Evolutionary conservation across 495 filamentous ascomycete genomes (phyloP).

Genomic region (Hypoxylon trugodes): DNA sequence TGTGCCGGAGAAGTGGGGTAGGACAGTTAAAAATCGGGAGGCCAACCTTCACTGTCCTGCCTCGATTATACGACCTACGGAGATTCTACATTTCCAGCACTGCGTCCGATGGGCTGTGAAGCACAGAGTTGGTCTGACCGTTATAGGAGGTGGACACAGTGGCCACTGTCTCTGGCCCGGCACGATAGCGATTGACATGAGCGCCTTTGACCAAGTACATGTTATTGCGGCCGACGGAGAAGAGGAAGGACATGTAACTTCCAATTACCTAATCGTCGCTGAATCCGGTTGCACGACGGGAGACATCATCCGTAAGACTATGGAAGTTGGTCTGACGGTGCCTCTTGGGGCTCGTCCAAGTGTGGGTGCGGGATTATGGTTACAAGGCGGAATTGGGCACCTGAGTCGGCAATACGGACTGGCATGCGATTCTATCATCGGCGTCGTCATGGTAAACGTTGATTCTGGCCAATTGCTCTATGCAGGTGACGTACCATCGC

Average conservation of each 20-base stretch:
- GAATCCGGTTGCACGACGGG: conserved; percentile 64
- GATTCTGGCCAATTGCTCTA: conserved; percentile 58
- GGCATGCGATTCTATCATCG: conserved; percentile 67
- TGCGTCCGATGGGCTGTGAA: conserved; percentile 68
- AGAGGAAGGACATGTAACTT: background rate
- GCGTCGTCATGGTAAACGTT: conserved; percentile 66
- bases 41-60: conserved; percentile 58
- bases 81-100: conserved; percentile 60
- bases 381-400: conserved; percentile 73
- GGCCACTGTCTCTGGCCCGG: conserved; percentile 64
- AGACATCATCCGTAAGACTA: conserved; percentile 63
- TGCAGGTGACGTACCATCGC: conserved; percentile 61
- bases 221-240: conserved; percentile 44
- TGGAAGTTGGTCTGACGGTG: conserved; percentile 61
- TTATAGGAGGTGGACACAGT: conserved; percentile 68
- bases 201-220: conserved; percentile 61
- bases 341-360: conserved; percentile 68
- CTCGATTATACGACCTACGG: conserved; percentile 56
- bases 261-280: no score
- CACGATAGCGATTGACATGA: conserved; percentile 67
- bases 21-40: conserved; percentile 61
- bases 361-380: conserved; percentile 68
- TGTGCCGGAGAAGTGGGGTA: conserved; percentile 53
- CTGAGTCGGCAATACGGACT: conserved; percentile 65
- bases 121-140: conserved; percentile 57